Base-by-base conservation (phyloP, 768 basidiomycete genomes). In the Mrakia gelida region DNA sequence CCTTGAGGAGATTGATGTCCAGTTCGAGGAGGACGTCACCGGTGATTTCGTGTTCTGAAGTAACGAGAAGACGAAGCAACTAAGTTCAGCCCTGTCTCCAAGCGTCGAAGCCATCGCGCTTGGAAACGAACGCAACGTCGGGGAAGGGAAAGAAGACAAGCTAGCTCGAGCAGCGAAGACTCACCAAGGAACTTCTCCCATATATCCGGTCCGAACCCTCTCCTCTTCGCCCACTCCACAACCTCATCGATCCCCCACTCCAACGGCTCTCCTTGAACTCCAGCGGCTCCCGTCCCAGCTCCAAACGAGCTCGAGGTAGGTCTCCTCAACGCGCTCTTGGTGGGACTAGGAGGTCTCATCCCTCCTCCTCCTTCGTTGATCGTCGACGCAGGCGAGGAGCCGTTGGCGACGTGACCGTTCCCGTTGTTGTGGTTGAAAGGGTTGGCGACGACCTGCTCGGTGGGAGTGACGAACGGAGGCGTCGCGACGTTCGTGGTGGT, bases 11-110 rank as follows among this genome's bases (percentile, higher is more conserved):
- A 82, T 91, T 92, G 75, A 91, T 89, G 80, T 98, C 94, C 79
- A 98, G 91, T 82, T 97, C 96, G 75, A 98, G 90, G 10, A 99
- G 89, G 45, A 98, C 93, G 81, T 99, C 97, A 28, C 97, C 97
- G 0, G 95, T 93, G 75, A 99, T 98, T 86, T 99, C 97, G 89
- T 99, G 95, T 85, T 98, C 96, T 95, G 41, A 28, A 5, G n/a
- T 26, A 26, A 26, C 3, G 34, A 38, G 4, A 11, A 11, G 10
- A 28, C 54, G 1, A 21, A 49, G 18, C 52, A 8, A 62, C 18
- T 21, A 16, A 26, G 45, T 59, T 75, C 52, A 45, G 41, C 56
- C 3, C 45, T 32, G n/a, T 10, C 26, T 23, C 16, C n/a, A 6
- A 59, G 32, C 61, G 15, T n/a, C n/a, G n/a, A n/a, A n/a, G n/a